A percentile compares a stretch with the other conserved stretches of the same genome.
Evolutionary conservation across 257 asterid species (phyloP).

Genomic region (Fraxinus quadrangulata): DNA sequence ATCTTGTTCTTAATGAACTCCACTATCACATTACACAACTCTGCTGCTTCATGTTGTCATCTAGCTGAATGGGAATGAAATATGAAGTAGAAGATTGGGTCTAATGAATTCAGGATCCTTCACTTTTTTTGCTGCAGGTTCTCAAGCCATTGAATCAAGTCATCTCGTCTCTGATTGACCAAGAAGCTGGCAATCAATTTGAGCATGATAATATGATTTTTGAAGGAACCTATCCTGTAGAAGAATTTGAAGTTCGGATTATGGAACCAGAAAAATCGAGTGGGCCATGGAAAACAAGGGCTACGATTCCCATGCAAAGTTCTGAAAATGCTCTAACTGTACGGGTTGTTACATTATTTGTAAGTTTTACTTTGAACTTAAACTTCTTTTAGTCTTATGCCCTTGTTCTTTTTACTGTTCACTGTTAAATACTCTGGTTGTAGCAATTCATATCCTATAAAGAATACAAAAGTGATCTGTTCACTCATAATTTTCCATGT

Average conservation of each 20-base stretch:
- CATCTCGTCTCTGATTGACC: conserved; percentile 86
- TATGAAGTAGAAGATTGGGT: conserved; percentile 15
- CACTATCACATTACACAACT: conserved; percentile 6
- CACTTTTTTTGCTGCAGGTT: conserved; percentile 46
- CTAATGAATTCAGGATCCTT: conserved; percentile 11
- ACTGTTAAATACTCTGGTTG: conserved; percentile 9
- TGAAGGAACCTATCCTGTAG: conserved; percentile 88
- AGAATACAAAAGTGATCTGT: conserved; percentile 10
- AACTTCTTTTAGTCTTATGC: conserved; percentile 20
- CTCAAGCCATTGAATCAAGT: conserved; percentile 90
- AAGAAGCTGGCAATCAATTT: conserved; percentile 83
- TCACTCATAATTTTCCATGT: conserved; percentile 18
- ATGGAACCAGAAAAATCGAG: conserved; percentile 88
- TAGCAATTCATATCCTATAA: conserved; percentile 11
- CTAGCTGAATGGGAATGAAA: conserved; percentile 5
- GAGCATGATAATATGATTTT: conserved; percentile 67
- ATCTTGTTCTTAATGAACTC: conserved; percentile 15
- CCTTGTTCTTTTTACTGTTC: conserved; percentile 3
- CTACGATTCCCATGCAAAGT: conserved; percentile 87
- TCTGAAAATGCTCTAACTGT: conserved; percentile 94
- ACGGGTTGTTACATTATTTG: conserved; percentile 83
- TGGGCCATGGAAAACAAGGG: conserved; percentile 92
- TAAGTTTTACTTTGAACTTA: conserved; percentile 50
- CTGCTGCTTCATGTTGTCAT: conserved; percentile 21
- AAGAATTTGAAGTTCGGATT: conserved; percentile 91